Percentiles rank a stretch among this genome's conserved stretches.
phyloP scores from a whole-genome alignment of 1,139 yeast genomes.

The Sporopachydermia cereana region DNA sequence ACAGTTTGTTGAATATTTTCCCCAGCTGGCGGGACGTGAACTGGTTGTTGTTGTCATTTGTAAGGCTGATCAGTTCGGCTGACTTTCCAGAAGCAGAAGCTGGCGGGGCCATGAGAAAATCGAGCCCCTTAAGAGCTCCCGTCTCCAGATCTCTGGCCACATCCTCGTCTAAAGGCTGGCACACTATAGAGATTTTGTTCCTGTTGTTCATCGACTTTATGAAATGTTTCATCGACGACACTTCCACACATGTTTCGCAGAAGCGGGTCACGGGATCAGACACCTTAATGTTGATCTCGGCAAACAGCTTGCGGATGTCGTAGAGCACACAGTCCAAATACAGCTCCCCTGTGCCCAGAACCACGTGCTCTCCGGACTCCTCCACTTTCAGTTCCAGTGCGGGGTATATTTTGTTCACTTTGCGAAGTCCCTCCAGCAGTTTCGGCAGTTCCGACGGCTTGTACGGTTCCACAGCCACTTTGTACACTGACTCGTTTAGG shows the following conservation, averaged over 20 bases:
- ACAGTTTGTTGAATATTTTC: slow-evolving; percentile 42
- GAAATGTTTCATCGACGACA: slow-evolving; percentile 56
- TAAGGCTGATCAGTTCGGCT: neutral
- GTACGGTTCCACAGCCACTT: slow-evolving; percentile 74
- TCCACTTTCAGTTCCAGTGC: slow-evolving; percentile 61
- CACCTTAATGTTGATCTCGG: slow-evolving; percentile 62
- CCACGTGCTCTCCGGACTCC: slow-evolving; percentile 79
- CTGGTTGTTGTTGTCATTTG: slow-evolving; percentile 10
- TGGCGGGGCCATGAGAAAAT: slow-evolving; percentile 15
- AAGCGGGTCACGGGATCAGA: slow-evolving; percentile 79
- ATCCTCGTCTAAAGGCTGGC: slow-evolving; percentile 59
- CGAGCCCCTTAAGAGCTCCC: slow-evolving; percentile 29
- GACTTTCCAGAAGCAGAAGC: slow-evolving; percentile 5
- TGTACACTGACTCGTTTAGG: slow-evolving; percentile 49
- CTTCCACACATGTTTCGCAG: slow-evolving; percentile 62
- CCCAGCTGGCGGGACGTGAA: slow-evolving; percentile 34
- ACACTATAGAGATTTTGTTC: slow-evolving; percentile 55
- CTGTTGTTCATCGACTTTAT: slow-evolving; percentile 44
- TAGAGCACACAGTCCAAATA: slow-evolving; percentile 76
- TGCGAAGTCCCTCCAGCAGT: slow-evolving; percentile 55
- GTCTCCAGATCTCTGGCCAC: slow-evolving; percentile 46
- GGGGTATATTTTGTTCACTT: slow-evolving; percentile 50
- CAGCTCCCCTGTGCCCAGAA: slow-evolving; percentile 79
- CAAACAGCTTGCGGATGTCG: slow-evolving; percentile 54
- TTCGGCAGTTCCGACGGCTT: slow-evolving; percentile 71